Conservation (phyloP, 2,329 filamentous ascomycete species). For the Clonostachys solani region DNA sequence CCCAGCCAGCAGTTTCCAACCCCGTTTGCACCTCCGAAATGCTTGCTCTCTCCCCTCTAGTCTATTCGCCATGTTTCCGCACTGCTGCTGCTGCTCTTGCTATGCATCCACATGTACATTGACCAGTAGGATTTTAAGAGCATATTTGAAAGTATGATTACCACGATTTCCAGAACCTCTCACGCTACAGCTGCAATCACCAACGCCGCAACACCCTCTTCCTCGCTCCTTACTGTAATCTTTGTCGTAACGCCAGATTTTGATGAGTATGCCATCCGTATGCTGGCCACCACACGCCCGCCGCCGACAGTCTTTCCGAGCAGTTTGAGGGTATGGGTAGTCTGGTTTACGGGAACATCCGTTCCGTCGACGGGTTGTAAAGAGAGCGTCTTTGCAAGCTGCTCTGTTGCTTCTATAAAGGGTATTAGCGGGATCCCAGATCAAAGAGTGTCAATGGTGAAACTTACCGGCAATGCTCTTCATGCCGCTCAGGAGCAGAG, state of each 20-base stretch:
- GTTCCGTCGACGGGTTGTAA: conserved; percentile 93
- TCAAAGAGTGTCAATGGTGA: background rate
- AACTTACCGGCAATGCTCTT: conserved; percentile 87
- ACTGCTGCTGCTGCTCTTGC: no score
- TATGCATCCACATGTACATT: no score
- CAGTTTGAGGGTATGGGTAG: conserved; percentile 90
- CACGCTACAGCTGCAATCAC: conserved; percentile 82
- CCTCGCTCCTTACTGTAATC: conserved; percentile 87
- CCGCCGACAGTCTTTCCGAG: conserved; percentile 93
- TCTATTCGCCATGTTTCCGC: no score
- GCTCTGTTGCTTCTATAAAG: conserved; percentile 78
- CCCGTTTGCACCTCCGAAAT: no score
- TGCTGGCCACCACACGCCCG: conserved; percentile 79
- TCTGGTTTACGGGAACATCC: conserved; percentile 82
- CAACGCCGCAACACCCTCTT: conserved; percentile 82
- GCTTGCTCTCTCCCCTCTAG: no score
- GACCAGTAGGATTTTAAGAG: no score
- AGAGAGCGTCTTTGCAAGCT: conserved; percentile 80
- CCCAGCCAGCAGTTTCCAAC: no score
- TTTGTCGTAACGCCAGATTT: conserved; percentile 96
- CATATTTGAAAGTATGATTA: no score
- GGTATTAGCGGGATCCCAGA: conserved; percentile 12
- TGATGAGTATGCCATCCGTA: conserved; percentile 90
- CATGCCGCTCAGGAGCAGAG: conserved; percentile 78
- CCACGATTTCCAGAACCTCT: conserved; percentile 11